Evolutionary conservation across 1,284 basidiomycete genomes (phyloP).

Genomic region (Exobasidium rhododendri): DNA sequence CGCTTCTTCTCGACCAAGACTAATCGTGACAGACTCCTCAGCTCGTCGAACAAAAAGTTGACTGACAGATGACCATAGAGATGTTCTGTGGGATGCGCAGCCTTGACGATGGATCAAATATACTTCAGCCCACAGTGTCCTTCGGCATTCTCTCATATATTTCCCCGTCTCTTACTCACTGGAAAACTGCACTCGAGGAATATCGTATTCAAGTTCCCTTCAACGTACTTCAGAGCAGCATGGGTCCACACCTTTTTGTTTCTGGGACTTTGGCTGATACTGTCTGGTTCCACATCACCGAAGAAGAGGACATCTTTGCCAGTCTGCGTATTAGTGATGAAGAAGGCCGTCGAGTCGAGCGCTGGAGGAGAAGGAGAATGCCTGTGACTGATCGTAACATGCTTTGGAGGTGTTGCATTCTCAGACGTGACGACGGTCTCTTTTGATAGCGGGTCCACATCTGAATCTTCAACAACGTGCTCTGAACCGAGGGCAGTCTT

Average conservation of each 20-base stretch:
- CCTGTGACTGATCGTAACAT: background rate
- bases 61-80: conserved; percentile 48
- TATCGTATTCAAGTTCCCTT: conserved; percentile 37
- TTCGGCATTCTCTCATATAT: too few species aligned
- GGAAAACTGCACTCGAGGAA: conserved; percentile 51
- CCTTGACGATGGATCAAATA: too few species aligned
- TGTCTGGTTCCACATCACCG: conserved; percentile 51
- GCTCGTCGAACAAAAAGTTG: conserved; percentile 41
- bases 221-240: conserved; percentile 36
- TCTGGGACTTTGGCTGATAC: conserved; percentile 31
- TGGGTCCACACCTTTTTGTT: conserved; percentile 44
- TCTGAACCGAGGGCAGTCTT: conserved; percentile 40
- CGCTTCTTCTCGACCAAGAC: conserved; percentile 20
- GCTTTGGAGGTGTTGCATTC: background rate
- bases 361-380: conserved; percentile 25
- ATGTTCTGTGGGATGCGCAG: conserved; percentile 40
- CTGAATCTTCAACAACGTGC: background rate
- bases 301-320: conserved; percentile 50
- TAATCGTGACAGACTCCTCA: conserved; percentile 34
- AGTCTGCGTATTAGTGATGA: conserved; percentile 41
- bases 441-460: background rate
- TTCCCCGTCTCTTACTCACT: background rate
- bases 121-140: too few species aligned
- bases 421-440: background rate
- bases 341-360: conserved; percentile 47